phyloP scores from a whole-genome alignment of 345 rosid species.

The Microthlaspi erraticum region DNA sequence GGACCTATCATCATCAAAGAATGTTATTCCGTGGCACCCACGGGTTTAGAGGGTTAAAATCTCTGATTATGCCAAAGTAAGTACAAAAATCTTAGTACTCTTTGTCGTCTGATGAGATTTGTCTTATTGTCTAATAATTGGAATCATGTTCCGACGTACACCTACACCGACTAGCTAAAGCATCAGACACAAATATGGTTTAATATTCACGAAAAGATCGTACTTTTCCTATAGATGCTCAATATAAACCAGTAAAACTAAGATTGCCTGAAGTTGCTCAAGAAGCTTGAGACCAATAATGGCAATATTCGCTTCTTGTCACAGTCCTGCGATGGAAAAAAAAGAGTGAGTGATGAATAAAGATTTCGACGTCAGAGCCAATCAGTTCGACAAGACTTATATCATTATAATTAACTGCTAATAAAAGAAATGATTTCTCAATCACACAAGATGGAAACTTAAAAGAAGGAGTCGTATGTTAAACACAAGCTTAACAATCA shows the following conservation, averaged over 20 bases:
- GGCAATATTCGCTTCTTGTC: slow-evolving; percentile 35
- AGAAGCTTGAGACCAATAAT: slow-evolving; percentile 37
- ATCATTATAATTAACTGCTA: not conserved
- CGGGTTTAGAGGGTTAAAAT: slow-evolving; percentile 7
- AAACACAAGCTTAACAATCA: slow-evolving; percentile 32
- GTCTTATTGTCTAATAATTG: slow-evolving; percentile 29
- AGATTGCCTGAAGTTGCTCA: slow-evolving; percentile 29
- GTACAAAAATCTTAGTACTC: slow-evolving; percentile 38
- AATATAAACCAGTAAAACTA: slow-evolving; percentile 40
- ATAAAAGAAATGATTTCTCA: not conserved
- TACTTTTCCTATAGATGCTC: slow-evolving; percentile 37
- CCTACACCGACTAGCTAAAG: slow-evolving; percentile 35
- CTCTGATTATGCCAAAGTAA: slow-evolving; percentile 38
- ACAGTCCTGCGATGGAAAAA: slow-evolving; percentile 13
- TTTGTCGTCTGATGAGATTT: slow-evolving; percentile 28
- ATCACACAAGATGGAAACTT: slow-evolving; percentile 4
- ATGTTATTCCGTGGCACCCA: slow-evolving; percentile 40
- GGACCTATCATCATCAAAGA: slow-evolving; percentile 24
- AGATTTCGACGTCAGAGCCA: not conserved
- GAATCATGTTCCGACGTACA: slow-evolving; percentile 47
- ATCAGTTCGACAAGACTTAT: not conserved
- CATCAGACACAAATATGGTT: slow-evolving; percentile 18
- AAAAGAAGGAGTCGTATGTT: not conserved
- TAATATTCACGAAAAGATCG: slow-evolving; percentile 30
- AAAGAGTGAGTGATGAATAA: not conserved